Base-by-base conservation (phyloP, 768 basidiomycete genomes). In the Leucosporidium scottii region DNA sequence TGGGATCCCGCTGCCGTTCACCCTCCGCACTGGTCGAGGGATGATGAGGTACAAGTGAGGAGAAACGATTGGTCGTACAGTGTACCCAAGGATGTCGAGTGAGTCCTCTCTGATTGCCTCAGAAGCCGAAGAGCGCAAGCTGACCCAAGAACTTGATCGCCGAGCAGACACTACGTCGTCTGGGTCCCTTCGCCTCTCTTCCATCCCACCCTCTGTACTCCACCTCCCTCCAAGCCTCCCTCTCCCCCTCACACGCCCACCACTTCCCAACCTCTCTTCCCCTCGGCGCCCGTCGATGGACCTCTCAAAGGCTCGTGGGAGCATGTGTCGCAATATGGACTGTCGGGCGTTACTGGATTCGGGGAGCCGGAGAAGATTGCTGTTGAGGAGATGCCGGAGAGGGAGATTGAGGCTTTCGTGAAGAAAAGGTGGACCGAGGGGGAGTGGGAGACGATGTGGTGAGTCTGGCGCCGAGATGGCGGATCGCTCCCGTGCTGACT, bases 181-280 rank as follows among this genome's bases (percentile, higher is more conserved):
- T 72, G 70, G 70, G 62, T 64, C 17, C 60, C 59, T 23, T 34
- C 51, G 27, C 69, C 69, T 21, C 59, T 70, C 48, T 70, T 70
- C 50, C 62, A 67, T 49, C 62, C 59, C 3, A 23, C 31, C 6
- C 57, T 70, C 10, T 70, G 69, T 47, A 47, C 36, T 9, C 62
- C 62, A 44, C 39, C 54, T 1, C 54, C 10, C 54, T 54, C 25
- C 20, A 50, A 15, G 30, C 36, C 53, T 10, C 55, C 27, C 28
- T 39, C 20, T 31, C 62, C 3, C 27, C 62, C 4, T 47, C 51
- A n/a, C 54, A 44, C 39, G 39, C 13, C 39, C 39, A 44, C 39
- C 39, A 8, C 39, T 17, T 9, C 39, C 8, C 39, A 17, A 2
- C 39, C 39, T 44, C 39, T 44, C 39, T 44, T 44, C 39, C 39